Percentiles rank a stretch among this genome's conserved stretches.
Conservation (phyloP, 176 grass and related monocot genomes). For the Paspalum notatum region DNA sequence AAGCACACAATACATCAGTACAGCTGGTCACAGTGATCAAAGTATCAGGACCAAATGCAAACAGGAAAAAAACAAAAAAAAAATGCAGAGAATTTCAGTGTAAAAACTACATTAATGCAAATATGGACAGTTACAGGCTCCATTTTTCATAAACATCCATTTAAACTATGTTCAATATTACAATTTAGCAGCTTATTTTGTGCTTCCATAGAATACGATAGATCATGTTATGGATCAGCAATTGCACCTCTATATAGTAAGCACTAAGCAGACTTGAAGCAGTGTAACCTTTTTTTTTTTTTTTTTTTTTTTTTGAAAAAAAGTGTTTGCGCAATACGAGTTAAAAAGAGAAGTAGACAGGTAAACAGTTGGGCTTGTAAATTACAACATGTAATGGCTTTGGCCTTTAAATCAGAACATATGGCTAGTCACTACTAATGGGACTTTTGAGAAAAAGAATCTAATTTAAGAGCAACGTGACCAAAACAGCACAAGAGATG, state of each 20-base stretch:
- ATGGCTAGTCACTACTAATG: neutral
- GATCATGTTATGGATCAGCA: neutral
- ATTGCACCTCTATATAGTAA: neutral
- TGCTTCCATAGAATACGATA: slow-evolving; percentile 15
- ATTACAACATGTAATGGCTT: neutral
- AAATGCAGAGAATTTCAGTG: neutral
- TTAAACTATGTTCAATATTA: neutral
- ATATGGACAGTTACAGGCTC: neutral
- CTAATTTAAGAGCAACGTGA: neutral
- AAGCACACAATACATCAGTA: neutral
- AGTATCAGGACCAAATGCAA: slow-evolving; percentile 8
- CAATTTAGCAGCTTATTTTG: too few relatives aligned
- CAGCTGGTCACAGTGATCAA: neutral
- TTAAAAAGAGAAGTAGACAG: neutral
- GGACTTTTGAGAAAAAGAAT: neutral
- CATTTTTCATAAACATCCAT: neutral
- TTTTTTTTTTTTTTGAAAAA: too few relatives aligned
- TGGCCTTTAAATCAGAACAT: neutral
- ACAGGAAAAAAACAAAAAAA: slow-evolving; percentile 14
- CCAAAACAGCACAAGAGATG: neutral
- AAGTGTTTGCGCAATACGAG: neutral
- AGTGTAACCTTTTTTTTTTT: neutral
- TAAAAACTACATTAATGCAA: slow-evolving; percentile 2
- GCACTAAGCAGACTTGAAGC: neutral
- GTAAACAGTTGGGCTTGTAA: neutral